Evolutionary conservation across 306 rosid species (phyloP).

Genomic region (Adenanthera pavonina): DNA sequence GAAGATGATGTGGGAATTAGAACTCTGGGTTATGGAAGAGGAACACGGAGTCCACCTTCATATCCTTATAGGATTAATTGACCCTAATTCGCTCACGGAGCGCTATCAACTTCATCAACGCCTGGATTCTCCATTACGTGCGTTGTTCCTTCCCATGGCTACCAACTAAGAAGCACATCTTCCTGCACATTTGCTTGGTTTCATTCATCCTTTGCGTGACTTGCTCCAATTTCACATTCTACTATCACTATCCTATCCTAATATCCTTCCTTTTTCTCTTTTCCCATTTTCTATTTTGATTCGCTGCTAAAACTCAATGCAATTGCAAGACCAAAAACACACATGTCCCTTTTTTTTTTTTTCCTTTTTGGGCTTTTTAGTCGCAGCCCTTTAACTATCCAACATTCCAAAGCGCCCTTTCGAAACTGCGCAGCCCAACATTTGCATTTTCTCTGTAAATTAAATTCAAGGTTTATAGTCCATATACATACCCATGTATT

Average conservation of each 20-base stretch:
- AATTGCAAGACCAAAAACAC: background rate
- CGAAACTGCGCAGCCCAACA: too few relatives aligned
- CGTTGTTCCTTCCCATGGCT: conserved; percentile 20
- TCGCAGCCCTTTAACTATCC: background rate
- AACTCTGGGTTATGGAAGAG: conserved; percentile 85
- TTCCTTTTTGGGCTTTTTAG: background rate
- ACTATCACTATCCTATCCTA: too few relatives aligned
- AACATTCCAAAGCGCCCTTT: too few relatives aligned
- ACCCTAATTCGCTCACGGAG: conserved; percentile 45
- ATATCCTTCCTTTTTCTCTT: too few relatives aligned
- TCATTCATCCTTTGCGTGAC: too few relatives aligned
- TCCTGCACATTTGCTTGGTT: too few relatives aligned
- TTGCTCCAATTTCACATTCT: too few relatives aligned
- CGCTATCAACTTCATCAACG: conserved; percentile 52
- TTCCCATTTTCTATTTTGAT: background rate
- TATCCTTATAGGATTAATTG: conserved; percentile 70
- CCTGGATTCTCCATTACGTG: conserved; percentile 76
- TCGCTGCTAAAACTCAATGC: too few relatives aligned
- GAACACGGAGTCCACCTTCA: conserved; percentile 66
- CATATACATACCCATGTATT: too few relatives aligned
- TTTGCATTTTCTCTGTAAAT: too few relatives aligned
- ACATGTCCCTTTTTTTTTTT: background rate
- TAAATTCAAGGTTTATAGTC: too few relatives aligned
- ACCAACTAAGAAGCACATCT: too few relatives aligned
- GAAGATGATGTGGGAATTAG: conserved; percentile 69